Conservation (phyloP, 1,284 basidiomycete genomes). For the Lignosus rhinocerotis region DNA sequence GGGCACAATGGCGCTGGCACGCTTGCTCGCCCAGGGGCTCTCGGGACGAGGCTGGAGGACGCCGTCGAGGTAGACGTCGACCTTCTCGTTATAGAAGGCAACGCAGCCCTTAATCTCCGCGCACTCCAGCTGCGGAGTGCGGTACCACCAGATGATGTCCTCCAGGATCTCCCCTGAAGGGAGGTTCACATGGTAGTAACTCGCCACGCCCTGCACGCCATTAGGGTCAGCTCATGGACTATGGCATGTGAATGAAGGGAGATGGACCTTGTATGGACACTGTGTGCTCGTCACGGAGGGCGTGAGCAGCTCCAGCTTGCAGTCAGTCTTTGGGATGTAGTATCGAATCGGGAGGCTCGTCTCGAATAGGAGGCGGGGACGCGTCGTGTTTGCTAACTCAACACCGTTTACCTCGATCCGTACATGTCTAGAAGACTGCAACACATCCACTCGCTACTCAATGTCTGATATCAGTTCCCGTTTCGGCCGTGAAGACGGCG, state of each 20-base stretch:
- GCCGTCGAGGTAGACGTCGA: conserved; percentile 66
- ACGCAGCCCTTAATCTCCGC: conserved; percentile 52
- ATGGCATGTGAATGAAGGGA: neutral
- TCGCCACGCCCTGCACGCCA: conserved; percentile 53
- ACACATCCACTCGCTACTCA: conserved; percentile 56
- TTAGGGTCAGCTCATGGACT: neutral
- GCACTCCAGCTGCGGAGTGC: conserved; percentile 50
- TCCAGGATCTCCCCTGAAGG: conserved; percentile 44
- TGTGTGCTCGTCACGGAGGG: conserved; percentile 46
- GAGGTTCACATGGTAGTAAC: conserved; percentile 54
- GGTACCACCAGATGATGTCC: conserved; percentile 67
- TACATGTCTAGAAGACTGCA: conserved; percentile 60
- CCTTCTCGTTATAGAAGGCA: conserved; percentile 67
- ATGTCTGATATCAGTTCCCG: neutral
- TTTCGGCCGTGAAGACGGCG: neutral
- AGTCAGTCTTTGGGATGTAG: conserved; percentile 62
- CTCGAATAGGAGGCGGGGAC: conserved; percentile 58
- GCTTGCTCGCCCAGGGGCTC: conserved; percentile 19
- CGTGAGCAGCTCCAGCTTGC: conserved; percentile 49
- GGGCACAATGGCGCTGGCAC: conserved; percentile 7
- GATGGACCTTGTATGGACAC: conserved; percentile 66
- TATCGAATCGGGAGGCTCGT: conserved; percentile 56
- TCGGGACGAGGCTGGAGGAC: conserved; percentile 41
- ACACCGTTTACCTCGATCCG: conserved; percentile 60
- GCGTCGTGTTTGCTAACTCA: conserved; percentile 58